Evolutionary conservation across 768 basidiomycete genomes (phyloP), one percentile per base, ranked within the genome.

Genomic region (Sarcodon sp.): DNA sequence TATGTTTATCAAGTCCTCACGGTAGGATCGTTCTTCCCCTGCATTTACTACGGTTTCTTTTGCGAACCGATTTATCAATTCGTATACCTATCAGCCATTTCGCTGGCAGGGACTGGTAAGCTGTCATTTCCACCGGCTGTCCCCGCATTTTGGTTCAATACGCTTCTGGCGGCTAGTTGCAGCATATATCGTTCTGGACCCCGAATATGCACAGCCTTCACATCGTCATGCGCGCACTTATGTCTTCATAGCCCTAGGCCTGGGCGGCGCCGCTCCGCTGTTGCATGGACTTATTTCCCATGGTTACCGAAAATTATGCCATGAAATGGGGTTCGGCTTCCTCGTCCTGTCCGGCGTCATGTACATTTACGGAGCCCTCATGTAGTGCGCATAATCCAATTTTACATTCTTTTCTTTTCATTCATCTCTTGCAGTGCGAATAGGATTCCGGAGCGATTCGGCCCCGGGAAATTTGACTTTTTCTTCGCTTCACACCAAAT

Each of bases 401-500:
- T 51, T 52, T 44, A 34, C 56, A 52, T 45, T 38, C 21, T 3
- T 27, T 27, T 27, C 21, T 3, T 27, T 27, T 27, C 21, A 27
- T 27, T 41, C 38, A 55, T 32, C 52, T 13, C 55, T 63, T 59
- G 18, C 63, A 93, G 90, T 65, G 88, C 88, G 44, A 81, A 83
- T 59, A 77, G 88, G 45, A 72, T 89, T 48, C 90, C 89, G 39
- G 90, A 93, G 57, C 70, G 78, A 35, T 65, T 80, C 51, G 66
- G 70, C 6, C 87, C 87, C 5, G 88, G 89, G 35, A 75, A 64
- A 53, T 91, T 91, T 64, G 89, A 92, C 65, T 72, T 75, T 57
- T 74, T 87, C 56, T 73, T 80, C 48, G 75, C 85, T 0, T 89
- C 85, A 15, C 91, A 94, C 67, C 87, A 93, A 64, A 84, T 94